Evolutionary conservation across 306 rosid species (phyloP).

Genomic region (Prunus padus): DNA sequence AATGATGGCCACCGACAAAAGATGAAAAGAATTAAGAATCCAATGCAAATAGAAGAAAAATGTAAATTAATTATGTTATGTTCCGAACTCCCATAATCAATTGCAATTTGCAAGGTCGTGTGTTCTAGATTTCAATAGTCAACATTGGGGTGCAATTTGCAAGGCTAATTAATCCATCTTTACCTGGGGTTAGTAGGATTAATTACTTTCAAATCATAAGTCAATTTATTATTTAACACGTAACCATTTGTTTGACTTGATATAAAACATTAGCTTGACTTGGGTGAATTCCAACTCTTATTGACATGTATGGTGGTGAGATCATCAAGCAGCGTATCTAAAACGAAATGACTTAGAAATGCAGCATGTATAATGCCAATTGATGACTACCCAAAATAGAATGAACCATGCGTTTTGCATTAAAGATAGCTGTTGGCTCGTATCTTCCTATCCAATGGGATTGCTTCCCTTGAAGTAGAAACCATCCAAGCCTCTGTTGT

Average conservation of each 20-base stretch:
- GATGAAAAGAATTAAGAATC: not conserved
- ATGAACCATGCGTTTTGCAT: no score
- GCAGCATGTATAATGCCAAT: no score
- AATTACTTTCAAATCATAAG: not conserved
- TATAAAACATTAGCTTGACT: not conserved
- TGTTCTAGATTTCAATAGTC: not conserved
- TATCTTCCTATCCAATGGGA: no score
- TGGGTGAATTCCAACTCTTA: no score
- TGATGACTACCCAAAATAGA: no score
- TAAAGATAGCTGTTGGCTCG: no score
- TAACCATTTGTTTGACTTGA: not conserved
- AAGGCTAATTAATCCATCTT: not conserved
- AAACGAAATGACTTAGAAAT: no score
- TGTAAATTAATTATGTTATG: not conserved
- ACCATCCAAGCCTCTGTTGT: no score
- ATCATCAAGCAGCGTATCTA: no score
- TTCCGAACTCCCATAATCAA: not conserved
- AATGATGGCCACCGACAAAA: not conserved
- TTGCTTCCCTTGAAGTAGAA: no score
- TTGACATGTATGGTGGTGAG: no score
- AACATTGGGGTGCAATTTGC: not conserved
- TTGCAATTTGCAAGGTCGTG: not conserved
- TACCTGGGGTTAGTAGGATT: not conserved
- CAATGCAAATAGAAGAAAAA: not conserved
- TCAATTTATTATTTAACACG: not conserved